Conservation (phyloP, 177 flowering plant species). For the Telopea speciosissima region DNA sequence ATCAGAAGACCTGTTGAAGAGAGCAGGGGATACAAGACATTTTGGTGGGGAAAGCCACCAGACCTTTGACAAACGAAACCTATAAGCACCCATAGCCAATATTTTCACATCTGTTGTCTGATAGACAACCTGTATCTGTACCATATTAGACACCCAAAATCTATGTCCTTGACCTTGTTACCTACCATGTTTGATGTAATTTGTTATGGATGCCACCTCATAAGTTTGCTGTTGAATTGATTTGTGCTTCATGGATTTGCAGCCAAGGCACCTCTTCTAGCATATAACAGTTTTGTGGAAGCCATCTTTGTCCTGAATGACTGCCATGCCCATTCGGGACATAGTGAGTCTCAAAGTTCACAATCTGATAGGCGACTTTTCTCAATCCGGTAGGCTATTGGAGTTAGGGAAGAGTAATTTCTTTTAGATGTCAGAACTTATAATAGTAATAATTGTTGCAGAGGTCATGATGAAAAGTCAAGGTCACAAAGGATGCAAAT, state of each 20-base stretch:
- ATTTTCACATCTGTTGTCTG: too few relatives aligned
- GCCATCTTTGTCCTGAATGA: conserved; percentile 87
- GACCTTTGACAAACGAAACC: too few relatives aligned
- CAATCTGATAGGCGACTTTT: conserved; percentile 44
- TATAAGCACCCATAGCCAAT: too few relatives aligned
- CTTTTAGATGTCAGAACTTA: background rate
- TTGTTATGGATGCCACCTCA: background rate
- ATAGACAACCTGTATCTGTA: too few relatives aligned
- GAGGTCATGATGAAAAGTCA: conserved; percentile 76
- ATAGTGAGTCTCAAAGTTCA: conserved; percentile 39
- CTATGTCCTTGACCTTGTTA: too few relatives aligned
- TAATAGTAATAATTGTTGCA: conserved; percentile 19
- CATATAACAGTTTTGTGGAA: conserved; percentile 97
- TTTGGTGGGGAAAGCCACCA: too few relatives aligned
- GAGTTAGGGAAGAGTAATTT: background rate
- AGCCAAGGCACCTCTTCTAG: conserved; percentile 97
- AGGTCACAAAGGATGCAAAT: conserved; percentile 86
- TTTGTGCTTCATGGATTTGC: conserved; percentile 15
- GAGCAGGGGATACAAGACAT: too few relatives aligned
- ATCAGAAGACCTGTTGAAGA: too few relatives aligned
- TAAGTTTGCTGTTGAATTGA: conserved; percentile 2
- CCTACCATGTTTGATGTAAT: background rate
- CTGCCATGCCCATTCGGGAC: conserved; percentile 62
- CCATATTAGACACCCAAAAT: too few relatives aligned
- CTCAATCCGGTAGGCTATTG: conserved; percentile 57